Base-by-base conservation (phyloP, 768 basidiomycete species). In the Cytidiella melzeri region DNA sequence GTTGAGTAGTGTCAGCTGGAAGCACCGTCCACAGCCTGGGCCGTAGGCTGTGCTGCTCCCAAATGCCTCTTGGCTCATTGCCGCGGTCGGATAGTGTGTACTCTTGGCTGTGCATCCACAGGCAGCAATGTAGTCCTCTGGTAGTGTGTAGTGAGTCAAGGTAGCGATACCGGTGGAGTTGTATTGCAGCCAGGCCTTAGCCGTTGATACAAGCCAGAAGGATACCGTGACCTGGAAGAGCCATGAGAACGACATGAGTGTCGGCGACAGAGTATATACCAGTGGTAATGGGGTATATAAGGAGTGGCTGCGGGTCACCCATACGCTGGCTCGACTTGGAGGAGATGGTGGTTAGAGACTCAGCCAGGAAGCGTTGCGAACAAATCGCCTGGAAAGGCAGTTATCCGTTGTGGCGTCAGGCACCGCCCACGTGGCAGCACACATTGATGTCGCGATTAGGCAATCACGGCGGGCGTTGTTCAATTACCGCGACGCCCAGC, bases 11-110 rank as follows among this genome's bases (percentile, higher is more conserved):
- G 86, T 85, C 50, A 92, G 66, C 43, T 83, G 81, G 66, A 92
- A 91, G 73, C 89, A 92, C 46, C 73, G 75, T 23, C 89, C 89
- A 60, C 87, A 90, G 3, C 73, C 75, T 27, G 86, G 83, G 12
- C 87, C 82, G 57, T 80, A 90, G 11, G 74, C 74, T n/a, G 69
- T 73, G 49, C 78, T 81, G 60, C 83, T 87, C 0, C 89, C 87
- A 55, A 76, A 92, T 1, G 89, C 89, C 73, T 84, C 80, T 59
- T 89, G 83, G 50, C 73, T 87, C 51, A 92, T 65, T 7, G 89
- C 89, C 9, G 83, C 89, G 1, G 88, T 92, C 5, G 89, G 88
- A 57, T 83, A 88, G 57, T 80, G 68, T 28, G 63, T 67, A 53
- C 60, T 63, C 28, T 51, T 69, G 7, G 75, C 74, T 1, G 80